Evolutionary conservation across 108 stramenopile species (phyloP), one percentile per base, ranked within the genome.

Genomic region (Aurantiochytrium sp.): DNA sequence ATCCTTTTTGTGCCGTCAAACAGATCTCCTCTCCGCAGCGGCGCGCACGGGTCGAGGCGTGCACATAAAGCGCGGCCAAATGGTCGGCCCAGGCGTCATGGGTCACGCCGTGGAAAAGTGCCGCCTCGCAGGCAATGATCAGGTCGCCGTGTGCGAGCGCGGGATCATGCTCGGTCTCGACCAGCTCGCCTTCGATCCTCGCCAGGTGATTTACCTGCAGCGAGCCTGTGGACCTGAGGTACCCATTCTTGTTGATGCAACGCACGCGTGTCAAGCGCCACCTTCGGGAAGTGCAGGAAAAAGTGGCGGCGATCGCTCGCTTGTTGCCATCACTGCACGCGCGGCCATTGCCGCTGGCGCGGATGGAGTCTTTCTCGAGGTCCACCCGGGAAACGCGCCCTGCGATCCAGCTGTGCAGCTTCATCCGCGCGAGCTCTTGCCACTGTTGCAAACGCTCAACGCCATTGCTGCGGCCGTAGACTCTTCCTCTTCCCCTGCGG

Each of bases 81-180:
- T 83, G 45, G 76, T 53, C 25, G 76, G 19, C 45, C 76, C 76
- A 6, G 51, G 49, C n/a, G 76, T 83, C 49, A 83, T 83, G 76
- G 76, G 18, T 6, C 76, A 83, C 51, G 76, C 76, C 51, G 76
- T 83, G 51, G 45, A 47, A 53, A 83, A 83, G 76, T 83, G 76
- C 76, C 45, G 4, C 49, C 25, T 53, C n/a, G 76, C n/a, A 6
- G 76, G 76, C 19, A 53, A 23, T 35, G 4, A 53, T 16, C n/a
- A 83, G 45, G 23, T 83, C 5, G 51, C 51, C 25, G 45, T 83
- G 10, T 83, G 76, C 76, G 76, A 83, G 51, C 76, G 76, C 76
- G 76, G 76, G 2, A 83, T 83, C 25, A 83, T 53, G 76, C 51
- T 47, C 51, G 76, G 76, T 18, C 49, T 83, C 49, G 76, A 83